Base-by-base conservation (phyloP, 2,329 filamentous ascomycete species). In the Eurotiales sp. region DNA sequence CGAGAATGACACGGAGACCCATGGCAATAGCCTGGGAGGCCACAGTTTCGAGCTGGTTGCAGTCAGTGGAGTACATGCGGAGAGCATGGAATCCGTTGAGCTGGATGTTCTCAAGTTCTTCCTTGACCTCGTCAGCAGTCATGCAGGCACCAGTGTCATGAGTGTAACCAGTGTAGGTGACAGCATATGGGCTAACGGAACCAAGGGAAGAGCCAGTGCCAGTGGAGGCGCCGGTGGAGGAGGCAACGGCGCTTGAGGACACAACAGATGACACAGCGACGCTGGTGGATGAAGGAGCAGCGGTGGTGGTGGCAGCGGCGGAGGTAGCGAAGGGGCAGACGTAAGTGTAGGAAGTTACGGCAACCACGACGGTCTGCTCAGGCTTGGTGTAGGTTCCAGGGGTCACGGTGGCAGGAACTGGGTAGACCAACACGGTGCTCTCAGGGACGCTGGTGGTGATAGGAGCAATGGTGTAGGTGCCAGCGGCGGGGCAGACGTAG, bases 21-120 rank as follows among this genome's bases (percentile, higher is more conserved):
- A 85, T 67, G 61, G 80, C 70, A 63, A 80, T 71, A 73, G 80
- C 84, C 54, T 88, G 87, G 39, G 74, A 71, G 57, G 88, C 88
- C 53, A 96, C 85, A 71, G 82, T 85, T 67, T 84, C 73, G 55
- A 95, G 86, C 50, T 86, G 86, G 72, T 81, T 78, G 80, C 92
- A 97, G 81, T 96, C 91, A 60, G 90, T 91, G 58, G 86, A 89
- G 83, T 97, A 97, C 67, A 93, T 78, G 70, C 92, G 91, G 68
- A 92, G 70, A 45, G 80, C 76, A 57, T 72, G 72, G 81, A 91
- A 90, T 54, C 87, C 87, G 58, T 81, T 80, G 48, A 61, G 45
- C 64, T 83, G 80, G 65, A 92, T 86, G 54, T 70, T 59, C 34
- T 71, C 67, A 59, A 92, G 78, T 58, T 91, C 86, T 21, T 61